A percentile compares a stretch with the other conserved stretches of the same genome.
phyloP scores from a whole-genome alignment of 2,329 filamentous ascomycete species.

The Claviceps sp. region DNA sequence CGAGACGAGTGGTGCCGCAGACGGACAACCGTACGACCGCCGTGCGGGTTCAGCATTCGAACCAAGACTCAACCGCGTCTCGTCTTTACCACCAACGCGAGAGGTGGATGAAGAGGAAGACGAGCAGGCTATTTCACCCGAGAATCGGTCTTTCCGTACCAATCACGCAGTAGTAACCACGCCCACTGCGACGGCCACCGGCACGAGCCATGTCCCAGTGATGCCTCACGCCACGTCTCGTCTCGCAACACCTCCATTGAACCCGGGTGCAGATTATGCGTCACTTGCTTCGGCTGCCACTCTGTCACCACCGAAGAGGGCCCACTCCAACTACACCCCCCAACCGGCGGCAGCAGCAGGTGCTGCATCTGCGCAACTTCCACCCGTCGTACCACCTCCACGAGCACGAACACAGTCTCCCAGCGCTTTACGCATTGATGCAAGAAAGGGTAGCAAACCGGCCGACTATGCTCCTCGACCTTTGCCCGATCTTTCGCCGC shows the following conservation, averaged over 20 bases:
- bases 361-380: conserved; percentile 18
- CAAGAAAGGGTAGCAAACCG: conserved; percentile 16
- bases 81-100: conserved; percentile 45
- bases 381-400: conserved; percentile 39
- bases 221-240: conserved; percentile 19
- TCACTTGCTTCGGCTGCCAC: conserved; percentile 23
- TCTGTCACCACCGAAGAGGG: conserved; percentile 43
- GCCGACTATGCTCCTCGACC: conserved; percentile 37
- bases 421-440: conserved; percentile 27
- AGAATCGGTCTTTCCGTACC: conserved; percentile 14
- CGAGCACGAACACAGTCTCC: conserved; percentile 52
- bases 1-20: conserved; percentile 36
- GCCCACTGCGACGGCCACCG: conserved; percentile 13
- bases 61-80: conserved; percentile 37
- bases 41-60: conserved; percentile 42
- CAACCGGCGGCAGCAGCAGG: conserved; percentile 19
- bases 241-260: conserved; percentile 34
- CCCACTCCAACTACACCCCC: conserved; percentile 37
- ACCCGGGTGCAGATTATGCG: conserved; percentile 21
- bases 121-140: conserved; percentile 8
- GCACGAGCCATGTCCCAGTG: conserved; percentile 26
- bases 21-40: conserved; percentile 30
- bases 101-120: conserved; percentile 49
- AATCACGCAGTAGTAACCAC: conserved; percentile 8
- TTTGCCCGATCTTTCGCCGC: conserved; percentile 35